Conservation (phyloP, 805 yeast genomes). For the Yamadazyma phyllophila region DNA sequence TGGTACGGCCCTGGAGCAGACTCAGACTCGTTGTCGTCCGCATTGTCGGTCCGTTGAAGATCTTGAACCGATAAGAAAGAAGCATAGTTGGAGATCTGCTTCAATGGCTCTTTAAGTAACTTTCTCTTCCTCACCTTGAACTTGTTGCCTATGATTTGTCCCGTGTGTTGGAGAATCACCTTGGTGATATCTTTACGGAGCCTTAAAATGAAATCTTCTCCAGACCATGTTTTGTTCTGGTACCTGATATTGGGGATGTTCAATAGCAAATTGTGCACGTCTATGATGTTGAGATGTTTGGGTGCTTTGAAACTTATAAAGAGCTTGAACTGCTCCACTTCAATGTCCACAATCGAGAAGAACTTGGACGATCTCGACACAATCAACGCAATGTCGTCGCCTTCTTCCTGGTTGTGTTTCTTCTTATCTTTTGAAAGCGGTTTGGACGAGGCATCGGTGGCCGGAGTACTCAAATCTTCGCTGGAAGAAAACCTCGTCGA, state of each 20-base stretch:
- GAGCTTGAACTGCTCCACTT: slow-evolving; percentile 37
- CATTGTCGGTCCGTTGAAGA: slow-evolving; percentile 21
- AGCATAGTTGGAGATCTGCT: slow-evolving; percentile 40
- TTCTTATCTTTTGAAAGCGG: slow-evolving; percentile 1
- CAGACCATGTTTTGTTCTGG: slow-evolving; percentile 54
- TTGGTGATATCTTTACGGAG: slow-evolving; percentile 63
- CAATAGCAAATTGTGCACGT: slow-evolving; percentile 72
- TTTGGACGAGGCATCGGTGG: slow-evolving; percentile 2
- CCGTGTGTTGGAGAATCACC: slow-evolving; percentile 62
- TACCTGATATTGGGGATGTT: slow-evolving; percentile 57
- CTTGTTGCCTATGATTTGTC: slow-evolving; percentile 77
- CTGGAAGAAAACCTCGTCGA: slow-evolving; percentile 14
- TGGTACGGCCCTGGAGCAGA: not conserved
- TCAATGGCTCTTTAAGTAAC: slow-evolving; percentile 29
- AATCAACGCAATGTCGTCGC: slow-evolving; percentile 40
- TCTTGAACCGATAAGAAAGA: slow-evolving; percentile 38
- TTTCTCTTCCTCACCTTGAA: slow-evolving; percentile 42
- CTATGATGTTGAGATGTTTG: slow-evolving; percentile 64
- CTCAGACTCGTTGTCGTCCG: not conserved
- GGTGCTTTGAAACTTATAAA: slow-evolving; percentile 76
- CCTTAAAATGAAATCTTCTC: slow-evolving; percentile 60
- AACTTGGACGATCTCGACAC: slow-evolving; percentile 43
- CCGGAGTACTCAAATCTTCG: slow-evolving; percentile 10
- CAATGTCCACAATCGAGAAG: slow-evolving; percentile 37
- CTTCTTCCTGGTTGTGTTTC: slow-evolving; percentile 13